A percentile compares a stretch with the other conserved stretches of the same genome.
Evolutionary conservation across 163 green algal genomes (phyloP).

Genomic region (Coccomyxa subellipsoidea): DNA sequence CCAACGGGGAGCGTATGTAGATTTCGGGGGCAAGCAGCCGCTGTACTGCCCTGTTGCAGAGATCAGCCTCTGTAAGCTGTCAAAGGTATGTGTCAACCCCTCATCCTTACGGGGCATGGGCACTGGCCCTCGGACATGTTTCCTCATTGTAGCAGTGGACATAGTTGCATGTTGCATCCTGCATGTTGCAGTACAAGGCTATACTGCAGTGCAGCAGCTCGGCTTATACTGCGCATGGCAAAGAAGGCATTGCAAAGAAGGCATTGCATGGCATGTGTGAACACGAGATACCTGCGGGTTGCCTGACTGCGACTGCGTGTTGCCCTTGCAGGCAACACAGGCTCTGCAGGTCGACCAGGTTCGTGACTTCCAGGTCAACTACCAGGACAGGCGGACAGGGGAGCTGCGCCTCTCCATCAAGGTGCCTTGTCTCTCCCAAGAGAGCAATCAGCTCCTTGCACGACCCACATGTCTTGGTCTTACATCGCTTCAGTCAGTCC

Average conservation of each 20-base stretch:
- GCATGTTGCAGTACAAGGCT: neutral
- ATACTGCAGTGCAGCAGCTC: neutral
- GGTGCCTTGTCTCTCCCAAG: constrained; percentile 17
- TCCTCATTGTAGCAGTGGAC: no score
- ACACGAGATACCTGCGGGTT: no score
- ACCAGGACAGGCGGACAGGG: constrained; percentile 70
- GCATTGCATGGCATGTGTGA: no score
- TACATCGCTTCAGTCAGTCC: no score
- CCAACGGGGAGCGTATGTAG: constrained; percentile 84
- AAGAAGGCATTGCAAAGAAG: no score
- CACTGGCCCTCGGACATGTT: no score
- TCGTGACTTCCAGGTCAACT: constrained; percentile 87
- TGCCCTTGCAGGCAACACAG: constrained; percentile 61
- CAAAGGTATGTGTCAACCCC: constrained; percentile 66
- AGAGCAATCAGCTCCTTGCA: constrained; percentile 62
- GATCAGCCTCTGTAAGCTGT: constrained; percentile 69
- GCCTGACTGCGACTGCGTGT: neutral
- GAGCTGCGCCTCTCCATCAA: constrained; percentile 78
- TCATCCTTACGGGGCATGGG: no score
- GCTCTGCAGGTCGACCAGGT: constrained; percentile 62
- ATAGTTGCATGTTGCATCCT: neutral
- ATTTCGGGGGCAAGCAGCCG: constrained; percentile 89
- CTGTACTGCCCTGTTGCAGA: constrained; percentile 81
- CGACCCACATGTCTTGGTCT: neutral
- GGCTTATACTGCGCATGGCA: no score